Base-by-base conservation (phyloP, 2,329 filamentous ascomycete species). In the Exophiala aquamarina region DNA sequence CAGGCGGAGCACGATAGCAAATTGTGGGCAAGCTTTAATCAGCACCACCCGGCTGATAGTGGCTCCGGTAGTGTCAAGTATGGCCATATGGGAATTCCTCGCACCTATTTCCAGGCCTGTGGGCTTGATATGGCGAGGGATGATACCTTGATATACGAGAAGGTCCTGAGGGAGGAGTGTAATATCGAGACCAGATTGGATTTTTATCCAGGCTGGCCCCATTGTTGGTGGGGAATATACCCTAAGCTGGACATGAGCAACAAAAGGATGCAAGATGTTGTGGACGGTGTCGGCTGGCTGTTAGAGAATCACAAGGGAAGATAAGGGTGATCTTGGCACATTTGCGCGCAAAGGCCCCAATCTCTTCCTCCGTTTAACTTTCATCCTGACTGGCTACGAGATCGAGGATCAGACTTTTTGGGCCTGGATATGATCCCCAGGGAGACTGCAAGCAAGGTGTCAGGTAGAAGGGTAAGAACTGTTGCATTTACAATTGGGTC, bases 91-190 rank as follows among this genome's bases (percentile, higher is more conserved):
- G 42, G 31, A 13, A 14, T 53, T 4, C 33, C 46, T 8, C 54
- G 50, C 4, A 67, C 72, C 0, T 80, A 77, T 57, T 61, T 81
- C 1, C 74, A 78, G 55, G 65, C 78, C 0, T 70, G 67, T 50
- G 77, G 76, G 9, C 49, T 74, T 48, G 78, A 81, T 56, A 71
- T 71, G 0, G 52, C 76, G 2, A 62, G 78, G 3, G 78, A 82
- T 48, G 77, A 80, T 44, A 73, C 64, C 0, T 50, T 81, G 36
- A 71, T 80, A 0, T 81, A 79, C 52, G 76, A 78, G 52, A 60
- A 67, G 31, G 57, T 73, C 2, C 56, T 81, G 47, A 62, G 68
- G 23, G 71, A 73, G 43, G 67, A 73, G 23, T 64, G 62, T 1
- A 68, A 63, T 4, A 64, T 77, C 6, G 57, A 65, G 54, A 77